phyloP scores from a whole-genome alignment of 257 asterid genomes.

The Gardenia jasminoides region DNA sequence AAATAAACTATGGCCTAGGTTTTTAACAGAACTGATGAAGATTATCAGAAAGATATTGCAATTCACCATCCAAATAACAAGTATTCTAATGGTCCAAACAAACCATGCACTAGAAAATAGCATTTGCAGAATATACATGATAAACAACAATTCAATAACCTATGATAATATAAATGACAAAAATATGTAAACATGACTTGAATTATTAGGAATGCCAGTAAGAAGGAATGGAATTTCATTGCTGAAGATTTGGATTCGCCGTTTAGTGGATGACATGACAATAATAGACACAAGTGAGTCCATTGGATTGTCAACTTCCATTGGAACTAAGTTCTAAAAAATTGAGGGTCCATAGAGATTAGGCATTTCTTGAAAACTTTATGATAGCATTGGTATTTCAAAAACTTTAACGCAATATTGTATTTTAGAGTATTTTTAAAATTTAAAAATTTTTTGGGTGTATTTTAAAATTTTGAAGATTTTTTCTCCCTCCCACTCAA shows the following conservation, averaged over 20 bases:
- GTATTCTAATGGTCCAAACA: background rate
- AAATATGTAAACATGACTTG: constrained; percentile 28
- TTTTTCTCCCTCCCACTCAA: too few species aligned
- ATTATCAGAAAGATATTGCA: background rate
- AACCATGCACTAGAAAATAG: background rate
- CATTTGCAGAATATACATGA: too few species aligned
- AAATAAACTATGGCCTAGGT: background rate
- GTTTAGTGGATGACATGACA: constrained; percentile 61
- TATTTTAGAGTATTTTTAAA: too few species aligned
- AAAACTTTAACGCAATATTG: too few species aligned
- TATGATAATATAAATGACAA: too few species aligned
- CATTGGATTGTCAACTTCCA: constrained; percentile 39
- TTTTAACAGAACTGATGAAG: background rate
- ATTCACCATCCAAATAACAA: background rate
- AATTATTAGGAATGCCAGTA: constrained; percentile 31
- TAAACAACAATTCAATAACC: background rate
- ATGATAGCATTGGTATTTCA: too few species aligned
- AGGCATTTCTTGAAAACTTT: too few species aligned
- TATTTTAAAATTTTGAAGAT: too few species aligned
- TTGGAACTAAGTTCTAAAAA: background rate
- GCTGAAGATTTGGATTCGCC: constrained; percentile 76
- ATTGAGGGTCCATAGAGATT: too few species aligned
- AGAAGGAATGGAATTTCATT: constrained; percentile 64
- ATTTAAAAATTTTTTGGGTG: too few species aligned
- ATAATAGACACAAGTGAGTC: constrained; percentile 51